Percentiles rank a stretch among this genome's conserved stretches.
These are phyloP conservation scores for Paramecium tetraurelia DNA, from an alignment of 73 alveolate genomes.

Conservation along the genomic window DNA sequence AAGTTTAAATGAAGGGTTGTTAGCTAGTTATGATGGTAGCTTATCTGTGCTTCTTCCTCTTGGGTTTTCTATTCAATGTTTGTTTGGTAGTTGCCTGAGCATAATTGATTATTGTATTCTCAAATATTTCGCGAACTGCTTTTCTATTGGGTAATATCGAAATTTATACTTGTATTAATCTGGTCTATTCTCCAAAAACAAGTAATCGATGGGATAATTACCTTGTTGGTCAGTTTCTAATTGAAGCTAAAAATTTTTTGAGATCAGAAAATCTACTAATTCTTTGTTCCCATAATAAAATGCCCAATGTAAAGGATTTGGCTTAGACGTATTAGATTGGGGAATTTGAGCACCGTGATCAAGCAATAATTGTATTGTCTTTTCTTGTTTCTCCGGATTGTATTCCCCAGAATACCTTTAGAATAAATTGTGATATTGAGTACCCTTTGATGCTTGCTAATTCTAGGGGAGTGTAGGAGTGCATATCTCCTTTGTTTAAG, in stretches of 20 bases:
- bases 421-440: neutral
- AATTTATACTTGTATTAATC: neutral
- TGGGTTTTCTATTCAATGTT: neutral
- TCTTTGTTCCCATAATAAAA: conserved; percentile 40
- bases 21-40: neutral
- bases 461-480: conserved; percentile 2
- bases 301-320: conserved; percentile 48
- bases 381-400: neutral
- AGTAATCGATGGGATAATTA: conserved; percentile 28
- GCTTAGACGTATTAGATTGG: neutral
- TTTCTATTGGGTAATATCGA: neutral
- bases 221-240: neutral
- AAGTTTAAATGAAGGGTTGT: neutral
- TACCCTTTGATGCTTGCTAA: conserved; percentile 36
- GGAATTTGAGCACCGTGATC: conserved; percentile 10
- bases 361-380: neutral
- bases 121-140: neutral
- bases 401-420: conserved; percentile 8
- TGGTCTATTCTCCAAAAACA: neutral
- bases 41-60: neutral
- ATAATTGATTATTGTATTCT: neutral
- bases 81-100: neutral
- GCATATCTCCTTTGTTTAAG: conserved; percentile 15
- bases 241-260: neutral
- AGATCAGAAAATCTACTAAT: neutral